phyloP scores from a whole-genome alignment of 495 filamentous ascomycete genomes.

The Aspergillus bertholletiae region DNA sequence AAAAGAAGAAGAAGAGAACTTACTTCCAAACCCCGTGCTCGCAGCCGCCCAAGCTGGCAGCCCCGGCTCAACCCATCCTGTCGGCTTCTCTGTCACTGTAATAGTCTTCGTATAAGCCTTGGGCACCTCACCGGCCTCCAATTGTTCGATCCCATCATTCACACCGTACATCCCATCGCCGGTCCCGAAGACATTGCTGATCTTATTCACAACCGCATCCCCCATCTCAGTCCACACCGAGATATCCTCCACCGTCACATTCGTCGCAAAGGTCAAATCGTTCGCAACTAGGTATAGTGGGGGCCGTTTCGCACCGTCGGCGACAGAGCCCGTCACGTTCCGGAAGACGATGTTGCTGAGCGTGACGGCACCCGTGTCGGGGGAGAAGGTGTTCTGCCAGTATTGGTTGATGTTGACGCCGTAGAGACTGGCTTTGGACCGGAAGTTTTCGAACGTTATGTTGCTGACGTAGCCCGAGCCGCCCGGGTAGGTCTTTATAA shows the following conservation, averaged over 20 bases:
- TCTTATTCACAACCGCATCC: conserved; percentile 33
- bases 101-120: conserved; percentile 25
- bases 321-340: conserved; percentile 43
- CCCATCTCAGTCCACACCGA: conserved; percentile 51
- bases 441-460: conserved; percentile 50
- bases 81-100: conserved; percentile 26
- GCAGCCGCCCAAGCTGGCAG: conserved; percentile 24
- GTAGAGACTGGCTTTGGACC: conserved; percentile 39
- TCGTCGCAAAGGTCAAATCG: conserved; percentile 30
- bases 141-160: conserved; percentile 19
- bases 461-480: conserved; percentile 51
- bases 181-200: conserved; percentile 42
- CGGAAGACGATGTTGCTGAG: conserved; percentile 39
- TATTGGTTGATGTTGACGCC: conserved; percentile 50
- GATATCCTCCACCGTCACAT: conserved; percentile 45
- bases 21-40: conserved; percentile 29
- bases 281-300: conserved; percentile 43
- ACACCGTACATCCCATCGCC: conserved; percentile 32
- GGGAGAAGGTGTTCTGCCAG: conserved; percentile 36
- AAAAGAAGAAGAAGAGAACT: conserved; percentile 1
- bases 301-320: conserved; percentile 41
- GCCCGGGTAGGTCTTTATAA: conserved; percentile 56
- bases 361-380: conserved; percentile 40
- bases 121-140: conserved; percentile 11
- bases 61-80: conserved; percentile 18